Evolutionary conservation across 2,329 filamentous ascomycete species (phyloP).

Genomic region (Penicillium corylophilum): DNA sequence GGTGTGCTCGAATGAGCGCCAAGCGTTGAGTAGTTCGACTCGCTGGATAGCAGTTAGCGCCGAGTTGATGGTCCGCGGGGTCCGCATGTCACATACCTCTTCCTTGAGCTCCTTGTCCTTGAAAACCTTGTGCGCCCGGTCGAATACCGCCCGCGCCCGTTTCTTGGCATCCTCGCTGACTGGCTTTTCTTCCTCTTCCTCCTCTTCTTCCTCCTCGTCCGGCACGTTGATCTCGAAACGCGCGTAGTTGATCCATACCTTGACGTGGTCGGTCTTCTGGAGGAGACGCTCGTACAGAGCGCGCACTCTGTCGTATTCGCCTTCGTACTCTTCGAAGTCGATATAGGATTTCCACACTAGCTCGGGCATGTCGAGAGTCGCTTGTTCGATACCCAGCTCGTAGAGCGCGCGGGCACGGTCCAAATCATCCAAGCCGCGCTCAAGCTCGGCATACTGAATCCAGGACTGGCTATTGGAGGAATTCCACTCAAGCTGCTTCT

Average conservation of each 20-base stretch:
- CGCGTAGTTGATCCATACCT: constrained; percentile 99
- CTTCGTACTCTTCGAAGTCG: constrained; percentile 95
- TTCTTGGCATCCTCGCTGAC: constrained; percentile 81
- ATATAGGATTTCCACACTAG: constrained; percentile 98
- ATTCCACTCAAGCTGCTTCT: constrained; percentile 93
- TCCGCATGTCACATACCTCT: constrained; percentile 54
- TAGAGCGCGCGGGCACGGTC: constrained; percentile 88
- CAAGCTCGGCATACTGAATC: constrained; percentile 94
- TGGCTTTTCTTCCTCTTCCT: constrained; percentile 56
- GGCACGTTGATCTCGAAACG: constrained; percentile 96
- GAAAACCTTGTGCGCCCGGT: constrained; percentile 80
- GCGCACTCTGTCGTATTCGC: constrained; percentile 80
- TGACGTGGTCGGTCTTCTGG: constrained; percentile 95
- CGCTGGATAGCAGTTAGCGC: constrained; percentile 52
- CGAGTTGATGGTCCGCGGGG: not conserved
- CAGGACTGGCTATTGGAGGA: constrained; percentile 86
- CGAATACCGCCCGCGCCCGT: constrained; percentile 79
- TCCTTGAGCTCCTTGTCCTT: constrained; percentile 89
- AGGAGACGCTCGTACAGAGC: constrained; percentile 85
- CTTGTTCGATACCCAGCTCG: constrained; percentile 81
- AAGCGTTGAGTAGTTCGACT: constrained; percentile 86
- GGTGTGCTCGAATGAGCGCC: constrained; percentile 86
- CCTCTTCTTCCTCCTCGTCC: constrained; percentile 66
- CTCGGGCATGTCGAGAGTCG: constrained; percentile 92
- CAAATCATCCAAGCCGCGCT: constrained; percentile 84